Evolutionary conservation across 805 yeast species (phyloP), one percentile per base, ranked within the genome.

Genomic region (Cyberlindnera sargentensis): DNA sequence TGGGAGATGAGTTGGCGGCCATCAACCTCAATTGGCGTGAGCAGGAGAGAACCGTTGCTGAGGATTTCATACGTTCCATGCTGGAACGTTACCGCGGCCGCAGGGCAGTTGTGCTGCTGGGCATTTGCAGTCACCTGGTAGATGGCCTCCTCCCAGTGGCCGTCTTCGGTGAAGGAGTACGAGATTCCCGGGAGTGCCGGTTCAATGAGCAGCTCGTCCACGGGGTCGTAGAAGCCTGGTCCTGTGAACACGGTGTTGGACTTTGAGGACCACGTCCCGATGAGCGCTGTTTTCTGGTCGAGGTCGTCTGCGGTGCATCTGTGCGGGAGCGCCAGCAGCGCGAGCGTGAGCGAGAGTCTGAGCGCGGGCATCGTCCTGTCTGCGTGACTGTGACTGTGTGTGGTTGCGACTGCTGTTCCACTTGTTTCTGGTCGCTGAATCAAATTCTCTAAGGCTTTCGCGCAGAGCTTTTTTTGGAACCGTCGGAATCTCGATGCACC

Each of bases 121-220:
- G 95, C 70, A 63, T 87, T 77, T n/a, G 84, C 67, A 0, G 76
- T 64, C 26, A 93, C 80, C 56, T 87, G 81, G 63, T 93, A 93
- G 35, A 80, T 61, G 6, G 99, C 99, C 62, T 85, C 86, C 66
- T 93, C 99, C 62, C 74, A 93, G 62, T 70, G 78, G 5, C 98
- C 98, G 65, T 93, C 98, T 25, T 75, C 82, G 1, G 97, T 90
- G 70, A 93, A 93, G 2, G 96, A 87, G 65, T 82, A 87, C 5
- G 95, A 82, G 43, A 91, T 77, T 33, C 99, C 99, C 2, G 99
- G 96, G 35, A 93, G 72, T 7, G 90, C 91, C 2, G 99, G 99
- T 62, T 93, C 99, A 48, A 89, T 86, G 45, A 93, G 69, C 15
- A 91, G 75, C 64, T 93, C 99, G 60, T 91, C 96, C 28, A 89